Base-by-base conservation (phyloP, 257 asterid genomes). In the Paraleonurus japonicus region DNA sequence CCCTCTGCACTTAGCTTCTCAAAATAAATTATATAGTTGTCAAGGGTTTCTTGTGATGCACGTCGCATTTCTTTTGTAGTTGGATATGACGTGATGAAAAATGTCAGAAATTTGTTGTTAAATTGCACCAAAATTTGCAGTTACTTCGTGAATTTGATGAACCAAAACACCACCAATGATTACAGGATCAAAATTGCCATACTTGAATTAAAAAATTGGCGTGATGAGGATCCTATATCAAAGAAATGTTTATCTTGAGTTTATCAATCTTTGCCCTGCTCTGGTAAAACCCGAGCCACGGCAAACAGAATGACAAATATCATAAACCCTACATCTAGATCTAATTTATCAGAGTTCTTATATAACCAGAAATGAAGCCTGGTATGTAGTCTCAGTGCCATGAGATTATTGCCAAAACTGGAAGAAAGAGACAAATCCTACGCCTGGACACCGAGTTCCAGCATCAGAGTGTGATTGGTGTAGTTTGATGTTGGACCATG, bases 371-470 rank as follows among this genome's bases (percentile, higher is more conserved):
- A 53, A 2, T 53, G 60, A 19, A 53, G 24, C 24, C 57, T 43
- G 50, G 11, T 16, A 43, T 47, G 0, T 19, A 53, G 60, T 53
- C 27, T n/a, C 60, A 53, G 59, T 19, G 23, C 27, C 48, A 33
- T 19, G 67, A 17, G 67, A 61, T 61, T 39, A 39, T 65, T 65
- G 70, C 58, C 24, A 24, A 65, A 65, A 65, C 10, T 2, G 22
- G 70, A 75, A 47, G 58, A 75, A 47, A 22, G 5, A 15, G 12
- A 48, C 4, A 23, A 69, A 23, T 5, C 57, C 77, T 81, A 77
- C 24, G 83, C 83, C 71, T 68, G 68, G 75, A 79, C 75, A 17
- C 83, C 85, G 33, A 82, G 83, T 73, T 84, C 89, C 75, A 84
- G 80, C 81, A 79, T 58, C 20, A 82, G 76, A 26, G 89, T 84